phyloP scores from a whole-genome alignment of 805 yeast species.

The Osmozyma mogii region DNA sequence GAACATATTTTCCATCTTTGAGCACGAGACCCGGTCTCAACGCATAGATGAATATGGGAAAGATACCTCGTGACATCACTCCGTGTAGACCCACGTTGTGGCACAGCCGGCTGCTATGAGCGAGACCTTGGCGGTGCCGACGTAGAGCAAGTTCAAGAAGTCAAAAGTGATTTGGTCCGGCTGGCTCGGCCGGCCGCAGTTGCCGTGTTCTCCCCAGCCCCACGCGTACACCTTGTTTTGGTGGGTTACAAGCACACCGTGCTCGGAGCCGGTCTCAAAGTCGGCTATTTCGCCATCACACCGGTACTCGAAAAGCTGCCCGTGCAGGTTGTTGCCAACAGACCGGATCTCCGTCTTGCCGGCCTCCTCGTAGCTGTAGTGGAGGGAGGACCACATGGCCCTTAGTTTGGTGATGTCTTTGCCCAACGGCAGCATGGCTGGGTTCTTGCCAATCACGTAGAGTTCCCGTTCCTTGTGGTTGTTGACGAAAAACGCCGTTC shows the following conservation, averaged over 20 bases:
- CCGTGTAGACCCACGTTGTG: constrained; percentile 49
- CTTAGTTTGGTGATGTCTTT: constrained; percentile 19
- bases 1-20: constrained; percentile 81
- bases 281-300: constrained; percentile 4
- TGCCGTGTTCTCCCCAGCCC: constrained; percentile 99
- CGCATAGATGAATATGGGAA: constrained; percentile 71
- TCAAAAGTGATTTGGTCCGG: constrained; percentile 26
- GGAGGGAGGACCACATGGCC: constrained; percentile 79
- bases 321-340: constrained; percentile 70
- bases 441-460: constrained; percentile 13
- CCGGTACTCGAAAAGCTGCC: constrained; percentile 43
- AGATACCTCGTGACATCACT: constrained; percentile 61
- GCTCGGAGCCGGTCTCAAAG: constrained; percentile 75
- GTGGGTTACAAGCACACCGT: constrained; percentile 46
- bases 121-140: constrained; percentile 14
- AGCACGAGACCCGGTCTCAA: constrained; percentile 17
- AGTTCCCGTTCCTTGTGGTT: constrained; percentile 3
- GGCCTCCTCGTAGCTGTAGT: constrained; percentile 24
- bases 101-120: constrained; percentile 59
- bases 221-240: constrained; percentile 49
- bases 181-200: constrained; percentile 52
- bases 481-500: constrained; percentile 32
- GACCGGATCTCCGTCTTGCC: constrained; percentile 27
- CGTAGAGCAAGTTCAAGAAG: constrained; percentile 27
- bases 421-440: constrained; percentile 1